Percentiles rank a stretch among this genome's conserved stretches.
phyloP scores from a whole-genome alignment of 1,284 basidiomycete genomes.

The Sporisorium iseilematis-ciliati region DNA sequence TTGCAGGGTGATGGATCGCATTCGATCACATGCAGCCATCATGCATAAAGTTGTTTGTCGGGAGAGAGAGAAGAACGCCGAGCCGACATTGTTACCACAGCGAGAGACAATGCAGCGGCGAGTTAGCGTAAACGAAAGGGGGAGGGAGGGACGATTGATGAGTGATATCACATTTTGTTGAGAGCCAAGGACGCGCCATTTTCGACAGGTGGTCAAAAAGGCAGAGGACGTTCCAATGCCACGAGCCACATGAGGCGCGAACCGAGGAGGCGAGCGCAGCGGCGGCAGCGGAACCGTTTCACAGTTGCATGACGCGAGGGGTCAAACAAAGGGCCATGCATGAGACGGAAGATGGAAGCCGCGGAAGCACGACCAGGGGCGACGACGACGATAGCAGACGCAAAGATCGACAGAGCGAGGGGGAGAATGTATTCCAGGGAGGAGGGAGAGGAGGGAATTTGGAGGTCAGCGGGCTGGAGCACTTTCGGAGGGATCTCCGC shows the following conservation, averaged over 20 bases:
- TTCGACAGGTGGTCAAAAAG: not conserved
- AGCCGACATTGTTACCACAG: constrained; percentile 15
- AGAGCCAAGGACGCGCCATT: constrained; percentile 22
- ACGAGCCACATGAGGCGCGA: constrained; percentile 23
- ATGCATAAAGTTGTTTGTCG: constrained; percentile 41
- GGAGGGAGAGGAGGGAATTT: not conserved
- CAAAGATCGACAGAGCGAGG: not conserved
- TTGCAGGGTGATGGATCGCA: constrained; percentile 16
- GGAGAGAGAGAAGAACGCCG: constrained; percentile 11
- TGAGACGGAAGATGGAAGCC: not conserved
- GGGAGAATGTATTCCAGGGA: not conserved
- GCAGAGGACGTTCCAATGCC: constrained; percentile 30
- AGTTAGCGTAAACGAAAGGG: not conserved
- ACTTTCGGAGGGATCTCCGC: not conserved
- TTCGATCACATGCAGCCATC: constrained; percentile 14
- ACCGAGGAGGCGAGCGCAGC: constrained; percentile 9
- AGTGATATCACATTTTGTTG: constrained; percentile 31
- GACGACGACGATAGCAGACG: not conserved
- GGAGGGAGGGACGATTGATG: constrained; percentile 23
- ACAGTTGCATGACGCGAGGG: constrained; percentile 4
- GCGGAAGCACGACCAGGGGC: not conserved
- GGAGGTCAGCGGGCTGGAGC: constrained; percentile 2
- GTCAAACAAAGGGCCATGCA: not conserved
- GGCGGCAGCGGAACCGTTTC: constrained; percentile 3
- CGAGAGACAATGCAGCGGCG: not conserved